A percentile compares a stretch with the other conserved stretches of the same genome.
phyloP scores from a whole-genome alignment of 805 yeast genomes.

The Suhomyces sp. region DNA sequence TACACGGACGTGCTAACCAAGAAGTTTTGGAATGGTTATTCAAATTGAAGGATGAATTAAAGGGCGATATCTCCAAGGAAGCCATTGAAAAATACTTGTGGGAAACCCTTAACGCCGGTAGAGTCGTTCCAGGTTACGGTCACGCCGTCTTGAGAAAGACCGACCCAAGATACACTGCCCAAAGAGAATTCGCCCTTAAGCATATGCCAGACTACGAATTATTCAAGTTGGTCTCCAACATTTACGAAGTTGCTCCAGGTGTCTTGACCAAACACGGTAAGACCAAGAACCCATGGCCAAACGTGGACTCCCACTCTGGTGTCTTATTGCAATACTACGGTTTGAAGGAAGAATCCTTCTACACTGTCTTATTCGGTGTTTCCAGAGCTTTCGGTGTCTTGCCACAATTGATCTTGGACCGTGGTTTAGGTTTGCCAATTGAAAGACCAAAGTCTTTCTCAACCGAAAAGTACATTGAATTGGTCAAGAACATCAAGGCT shows the following conservation, averaged over 20 bases:
- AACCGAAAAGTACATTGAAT: slow-evolving; percentile 73
- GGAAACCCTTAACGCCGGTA: slow-evolving; percentile 66
- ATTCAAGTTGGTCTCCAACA: slow-evolving; percentile 62
- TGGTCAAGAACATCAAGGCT: slow-evolving; percentile 51
- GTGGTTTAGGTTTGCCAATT: slow-evolving; percentile 72
- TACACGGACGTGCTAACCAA: slow-evolving; percentile 84
- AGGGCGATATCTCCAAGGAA: slow-evolving; percentile 54
- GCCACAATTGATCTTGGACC: slow-evolving; percentile 76
- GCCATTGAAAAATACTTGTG: slow-evolving; percentile 67
- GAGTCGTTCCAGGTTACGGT: slow-evolving; percentile 87
- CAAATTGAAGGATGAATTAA: slow-evolving; percentile 59
- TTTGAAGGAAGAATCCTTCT: slow-evolving; percentile 65
- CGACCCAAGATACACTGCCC: slow-evolving; percentile 78
- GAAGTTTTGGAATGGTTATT: slow-evolving; percentile 76
- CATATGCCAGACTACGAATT: slow-evolving; percentile 61
- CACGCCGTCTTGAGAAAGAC: slow-evolving; percentile 83
- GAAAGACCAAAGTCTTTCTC: slow-evolving; percentile 69
- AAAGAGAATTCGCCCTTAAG: slow-evolving; percentile 63
- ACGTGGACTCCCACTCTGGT: slow-evolving; percentile 79
- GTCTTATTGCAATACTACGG: slow-evolving; percentile 80
- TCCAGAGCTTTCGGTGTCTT: slow-evolving; percentile 78
- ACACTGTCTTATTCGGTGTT: slow-evolving; percentile 80
- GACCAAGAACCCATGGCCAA: slow-evolving; percentile 84
- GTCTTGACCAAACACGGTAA: slow-evolving; percentile 77
- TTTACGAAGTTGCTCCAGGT: slow-evolving; percentile 70